phyloP scores from a whole-genome alignment of 2,329 filamentous ascomycete genomes.

The Bertia moriformis region DNA sequence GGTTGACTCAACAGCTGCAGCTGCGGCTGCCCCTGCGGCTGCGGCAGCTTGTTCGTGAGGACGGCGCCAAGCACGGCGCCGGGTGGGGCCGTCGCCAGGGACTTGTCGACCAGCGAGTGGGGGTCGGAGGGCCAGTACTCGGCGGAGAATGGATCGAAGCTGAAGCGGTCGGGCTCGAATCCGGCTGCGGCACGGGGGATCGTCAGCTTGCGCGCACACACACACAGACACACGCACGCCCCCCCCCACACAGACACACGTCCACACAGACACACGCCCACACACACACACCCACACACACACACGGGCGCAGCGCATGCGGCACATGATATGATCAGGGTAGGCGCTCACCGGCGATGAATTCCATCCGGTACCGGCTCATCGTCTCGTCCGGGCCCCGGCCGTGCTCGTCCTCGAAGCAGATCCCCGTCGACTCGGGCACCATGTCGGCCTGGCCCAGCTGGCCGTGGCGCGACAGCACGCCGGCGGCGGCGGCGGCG shows the following conservation, averaged over 20 bases:
- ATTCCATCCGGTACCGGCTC: slow-evolving; percentile 56
- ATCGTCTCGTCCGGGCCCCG: slow-evolving; percentile 31
- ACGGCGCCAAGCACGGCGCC: too few relatives aligned
- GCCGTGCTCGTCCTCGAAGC: slow-evolving; percentile 55
- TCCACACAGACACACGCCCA: not conserved
- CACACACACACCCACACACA: slow-evolving; percentile 3
- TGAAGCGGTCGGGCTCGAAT: slow-evolving; percentile 34
- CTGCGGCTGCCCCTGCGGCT: too few relatives aligned
- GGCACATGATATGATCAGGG: slow-evolving; percentile 7
- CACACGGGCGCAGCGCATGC: slow-evolving; percentile 1
- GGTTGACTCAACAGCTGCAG: too few relatives aligned
- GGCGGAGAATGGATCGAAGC: slow-evolving; percentile 77
- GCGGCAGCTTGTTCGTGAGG: too few relatives aligned
- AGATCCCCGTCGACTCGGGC: slow-evolving; percentile 66
- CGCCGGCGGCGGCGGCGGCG: slow-evolving; percentile 8
- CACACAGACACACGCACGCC: not conserved
- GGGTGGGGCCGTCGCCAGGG: not conserved
- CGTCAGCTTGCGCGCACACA: slow-evolving; percentile 9
- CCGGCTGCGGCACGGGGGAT: slow-evolving; percentile 16
- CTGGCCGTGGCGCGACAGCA: slow-evolving; percentile 41
- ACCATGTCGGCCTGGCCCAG: slow-evolving; percentile 56
- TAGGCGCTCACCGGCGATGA: slow-evolving; percentile 47
- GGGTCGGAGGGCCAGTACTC: slow-evolving; percentile 52
- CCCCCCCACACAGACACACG: too few relatives aligned
- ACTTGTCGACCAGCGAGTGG: not conserved